phyloP scores from a whole-genome alignment of 139 green algal genomes.

The Volvox africanus region DNA sequence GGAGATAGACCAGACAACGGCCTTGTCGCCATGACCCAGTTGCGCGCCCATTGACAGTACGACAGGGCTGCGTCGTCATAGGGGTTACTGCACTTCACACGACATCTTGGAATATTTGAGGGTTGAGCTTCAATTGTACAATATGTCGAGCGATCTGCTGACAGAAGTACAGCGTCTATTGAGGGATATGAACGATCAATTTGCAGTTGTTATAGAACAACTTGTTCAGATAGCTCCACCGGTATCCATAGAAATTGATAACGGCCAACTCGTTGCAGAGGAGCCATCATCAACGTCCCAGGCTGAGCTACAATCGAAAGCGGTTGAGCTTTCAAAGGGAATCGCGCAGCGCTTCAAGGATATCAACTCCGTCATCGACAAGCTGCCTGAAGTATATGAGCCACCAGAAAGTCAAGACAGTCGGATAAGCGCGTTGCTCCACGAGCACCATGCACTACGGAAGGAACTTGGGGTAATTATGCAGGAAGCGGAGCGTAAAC shows the following conservation, averaged over 20 bases:
- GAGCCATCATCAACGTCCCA: background rate
- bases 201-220: constrained; percentile 33
- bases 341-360: constrained; percentile 35
- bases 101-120: no score
- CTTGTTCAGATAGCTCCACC: constrained; percentile 20
- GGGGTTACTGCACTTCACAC: no score
- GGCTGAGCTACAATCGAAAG: constrained; percentile 22
- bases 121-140: background rate
- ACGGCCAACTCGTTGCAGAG: background rate
- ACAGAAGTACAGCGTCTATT: constrained; percentile 33
- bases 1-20: no score
- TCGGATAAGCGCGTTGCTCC: constrained; percentile 5
- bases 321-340: constrained; percentile 12
- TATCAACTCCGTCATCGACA: constrained; percentile 22
- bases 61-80: no score
- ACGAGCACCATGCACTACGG: constrained; percentile 32
- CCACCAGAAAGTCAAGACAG: constrained; percentile 25
- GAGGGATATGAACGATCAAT: constrained; percentile 42
- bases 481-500: constrained; percentile 29
- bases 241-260: background rate
- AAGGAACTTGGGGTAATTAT: constrained; percentile 21
- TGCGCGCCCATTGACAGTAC: no score
- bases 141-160: constrained; percentile 36
- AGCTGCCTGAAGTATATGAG: constrained; percentile 38
- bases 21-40: no score